phyloP scores from a whole-genome alignment of 2,329 filamentous ascomycete genomes.

The Capronia coronata region DNA sequence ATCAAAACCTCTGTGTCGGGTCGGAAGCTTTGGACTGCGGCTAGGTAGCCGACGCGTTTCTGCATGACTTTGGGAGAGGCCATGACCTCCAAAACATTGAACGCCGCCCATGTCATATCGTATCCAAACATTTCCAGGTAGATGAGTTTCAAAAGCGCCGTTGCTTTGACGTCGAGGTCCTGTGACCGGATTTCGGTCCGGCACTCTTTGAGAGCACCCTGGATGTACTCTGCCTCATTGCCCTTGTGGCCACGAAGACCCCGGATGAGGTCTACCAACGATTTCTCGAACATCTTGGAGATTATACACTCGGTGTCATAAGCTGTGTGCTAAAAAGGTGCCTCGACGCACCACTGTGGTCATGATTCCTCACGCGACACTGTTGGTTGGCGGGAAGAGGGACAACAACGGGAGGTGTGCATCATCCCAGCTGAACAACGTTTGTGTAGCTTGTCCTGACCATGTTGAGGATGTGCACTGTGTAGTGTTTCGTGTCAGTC shows the following conservation, averaged over 20 bases:
- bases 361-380: constrained; percentile 18
- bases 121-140: constrained; percentile 99
- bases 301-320: constrained; percentile 1
- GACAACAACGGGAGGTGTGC: not conserved
- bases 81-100: constrained; percentile 98
- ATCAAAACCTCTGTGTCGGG: constrained; percentile 95
- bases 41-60: constrained; percentile 91
- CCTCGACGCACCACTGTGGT: not conserved
- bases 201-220: constrained; percentile 90
- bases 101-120: constrained; percentile 99
- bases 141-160: constrained; percentile 86
- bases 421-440: too few species aligned
- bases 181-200: constrained; percentile 83
- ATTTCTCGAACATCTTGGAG: constrained; percentile 86
- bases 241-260: constrained; percentile 94
- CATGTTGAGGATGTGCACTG: too few species aligned
- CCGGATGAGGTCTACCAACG: constrained; percentile 95
- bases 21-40: constrained; percentile 91
- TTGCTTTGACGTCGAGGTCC: constrained; percentile 97
- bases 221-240: constrained; percentile 89
- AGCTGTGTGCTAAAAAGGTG: not conserved
- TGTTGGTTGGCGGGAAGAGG: not conserved
- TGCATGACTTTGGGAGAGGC: constrained; percentile 89
- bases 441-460: too few species aligned
- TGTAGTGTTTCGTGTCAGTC: too few species aligned